A percentile compares a stretch with the other conserved stretches of the same genome.
Evolutionary conservation across 495 filamentous ascomycete genomes (phyloP).

Genomic region (Amniculicola lignicola): DNA sequence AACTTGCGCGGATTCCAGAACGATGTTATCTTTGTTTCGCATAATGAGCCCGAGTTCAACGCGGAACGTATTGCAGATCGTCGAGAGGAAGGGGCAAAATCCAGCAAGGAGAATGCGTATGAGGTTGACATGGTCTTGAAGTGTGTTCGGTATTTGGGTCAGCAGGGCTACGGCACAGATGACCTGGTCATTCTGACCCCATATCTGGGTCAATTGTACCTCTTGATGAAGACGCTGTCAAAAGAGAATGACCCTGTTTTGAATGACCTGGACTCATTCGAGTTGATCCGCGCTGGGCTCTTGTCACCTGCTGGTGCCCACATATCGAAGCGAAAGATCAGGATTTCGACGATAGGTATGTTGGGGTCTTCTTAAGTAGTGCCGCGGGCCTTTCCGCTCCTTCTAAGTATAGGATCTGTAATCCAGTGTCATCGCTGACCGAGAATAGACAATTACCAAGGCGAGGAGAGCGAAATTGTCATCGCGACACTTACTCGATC

Average conservation of each 20-base stretch:
- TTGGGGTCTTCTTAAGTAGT: too few species aligned
- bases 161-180: conserved; percentile 69
- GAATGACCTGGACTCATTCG: conserved; percentile 67
- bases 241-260: conserved; percentile 59
- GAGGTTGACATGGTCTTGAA: conserved; percentile 67
- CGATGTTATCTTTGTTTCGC: conserved; percentile 65
- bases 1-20: conserved; percentile 57
- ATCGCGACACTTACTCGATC: conserved; percentile 65
- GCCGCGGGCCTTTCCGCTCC: conserved; percentile 4
- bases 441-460: conserved; percentile 69
- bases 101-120: conserved; percentile 62
- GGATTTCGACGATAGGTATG: conserved; percentile 65
- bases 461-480: conserved; percentile 75
- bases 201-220: conserved; percentile 57
- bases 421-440: conserved; percentile 4
- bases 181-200: conserved; percentile 68
- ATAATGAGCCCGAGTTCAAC: conserved; percentile 53
- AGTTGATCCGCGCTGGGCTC: conserved; percentile 65
- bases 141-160: conserved; percentile 67
- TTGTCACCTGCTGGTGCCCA: conserved; percentile 54
- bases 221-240: conserved; percentile 54
- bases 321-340: conserved; percentile 50
- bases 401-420: neutral
- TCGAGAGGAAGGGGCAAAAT: conserved; percentile 48
- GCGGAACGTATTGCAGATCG: conserved; percentile 48